Evolutionary conservation across 331 rosid genomes (phyloP).

Genomic region (Malus hybrid): DNA sequence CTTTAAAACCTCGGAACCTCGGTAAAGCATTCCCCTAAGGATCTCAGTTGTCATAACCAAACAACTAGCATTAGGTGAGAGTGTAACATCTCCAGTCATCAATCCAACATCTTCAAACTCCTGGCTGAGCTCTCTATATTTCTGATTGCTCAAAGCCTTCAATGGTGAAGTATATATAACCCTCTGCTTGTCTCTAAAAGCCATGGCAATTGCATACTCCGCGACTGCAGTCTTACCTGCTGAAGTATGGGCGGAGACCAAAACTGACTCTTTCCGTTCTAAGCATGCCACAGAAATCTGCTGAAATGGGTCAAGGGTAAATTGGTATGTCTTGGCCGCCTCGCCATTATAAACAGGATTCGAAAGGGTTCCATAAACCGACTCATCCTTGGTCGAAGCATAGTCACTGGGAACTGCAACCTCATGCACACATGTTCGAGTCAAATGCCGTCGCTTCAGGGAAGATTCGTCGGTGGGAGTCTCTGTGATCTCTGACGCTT

Average conservation of each 20-base stretch:
- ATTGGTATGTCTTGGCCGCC: constrained; percentile 59
- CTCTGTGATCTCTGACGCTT: constrained; percentile 9
- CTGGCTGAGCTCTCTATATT: constrained; percentile 78
- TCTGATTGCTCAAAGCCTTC: constrained; percentile 91
- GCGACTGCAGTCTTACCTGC: constrained; percentile 97
- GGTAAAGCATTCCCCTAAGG: constrained; percentile 86
- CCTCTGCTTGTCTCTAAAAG: constrained; percentile 80
- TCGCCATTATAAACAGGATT: constrained; percentile 54
- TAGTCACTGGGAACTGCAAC: constrained; percentile 80
- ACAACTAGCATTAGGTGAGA: constrained; percentile 81
- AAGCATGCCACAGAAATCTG: constrained; percentile 75
- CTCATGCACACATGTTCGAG: constrained; percentile 87
- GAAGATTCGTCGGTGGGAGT: constrained; percentile 13
- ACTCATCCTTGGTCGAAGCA: constrained; percentile 44
- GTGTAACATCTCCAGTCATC: constrained; percentile 93
- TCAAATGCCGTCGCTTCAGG: constrained; percentile 35
- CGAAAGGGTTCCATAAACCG: constrained; percentile 65
- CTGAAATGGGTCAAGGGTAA: constrained; percentile 88
- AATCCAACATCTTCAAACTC: constrained; percentile 85
- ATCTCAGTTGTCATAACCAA: constrained; percentile 92
- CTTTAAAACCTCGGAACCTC: constrained; percentile 86
- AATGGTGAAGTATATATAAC: constrained; percentile 88
- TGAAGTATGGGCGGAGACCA: constrained; percentile 96
- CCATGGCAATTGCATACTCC: constrained; percentile 93
- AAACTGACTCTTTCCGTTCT: constrained; percentile 79